phyloP scores from a whole-genome alignment of 2,329 filamentous ascomycete genomes.

The Aspergillus fischeri region DNA sequence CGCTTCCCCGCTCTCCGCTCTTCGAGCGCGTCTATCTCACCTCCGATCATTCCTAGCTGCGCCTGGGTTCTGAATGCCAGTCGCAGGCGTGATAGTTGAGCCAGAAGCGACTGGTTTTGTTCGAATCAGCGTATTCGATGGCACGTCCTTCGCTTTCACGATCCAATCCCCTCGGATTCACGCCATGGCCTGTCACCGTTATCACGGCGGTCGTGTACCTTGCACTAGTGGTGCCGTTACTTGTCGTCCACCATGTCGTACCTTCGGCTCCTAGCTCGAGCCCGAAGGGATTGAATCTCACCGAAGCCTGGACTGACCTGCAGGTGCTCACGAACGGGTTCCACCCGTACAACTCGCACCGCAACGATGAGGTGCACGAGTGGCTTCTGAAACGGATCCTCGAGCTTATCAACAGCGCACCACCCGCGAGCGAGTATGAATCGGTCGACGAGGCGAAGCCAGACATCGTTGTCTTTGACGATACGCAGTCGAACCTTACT shows the following conservation, averaged over 20 bases:
- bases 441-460: slow-evolving; percentile 21
- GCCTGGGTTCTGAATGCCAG: background rate
- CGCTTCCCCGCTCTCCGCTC: background rate
- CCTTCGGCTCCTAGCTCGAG: slow-evolving; percentile 59
- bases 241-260: slow-evolving; percentile 72
- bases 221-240: slow-evolving; percentile 66
- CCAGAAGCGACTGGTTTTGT: background rate
- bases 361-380: slow-evolving; percentile 73
- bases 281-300: slow-evolving; percentile 68
- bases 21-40: slow-evolving; percentile 8
- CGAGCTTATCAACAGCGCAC: slow-evolving; percentile 64
- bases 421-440: slow-evolving; percentile 17
- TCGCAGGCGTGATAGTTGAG: background rate
- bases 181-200: slow-evolving; percentile 74
- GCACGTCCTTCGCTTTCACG: slow-evolving; percentile 24
- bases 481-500: slow-evolving; percentile 73
- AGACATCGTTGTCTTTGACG: slow-evolving; percentile 66
- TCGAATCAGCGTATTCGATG: slow-evolving; percentile 24
- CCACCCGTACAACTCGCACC: slow-evolving; percentile 83
- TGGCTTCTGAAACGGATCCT: slow-evolving; percentile 71
- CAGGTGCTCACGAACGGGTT: slow-evolving; percentile 68
- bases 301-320: slow-evolving; percentile 82
- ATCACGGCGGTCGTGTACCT: slow-evolving; percentile 74
- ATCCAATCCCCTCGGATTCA: slow-evolving; percentile 64
- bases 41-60: slow-evolving; percentile 3